phyloP scores from a whole-genome alignment of 2,329 filamentous ascomycete species.

The Arthroderma sp. region DNA sequence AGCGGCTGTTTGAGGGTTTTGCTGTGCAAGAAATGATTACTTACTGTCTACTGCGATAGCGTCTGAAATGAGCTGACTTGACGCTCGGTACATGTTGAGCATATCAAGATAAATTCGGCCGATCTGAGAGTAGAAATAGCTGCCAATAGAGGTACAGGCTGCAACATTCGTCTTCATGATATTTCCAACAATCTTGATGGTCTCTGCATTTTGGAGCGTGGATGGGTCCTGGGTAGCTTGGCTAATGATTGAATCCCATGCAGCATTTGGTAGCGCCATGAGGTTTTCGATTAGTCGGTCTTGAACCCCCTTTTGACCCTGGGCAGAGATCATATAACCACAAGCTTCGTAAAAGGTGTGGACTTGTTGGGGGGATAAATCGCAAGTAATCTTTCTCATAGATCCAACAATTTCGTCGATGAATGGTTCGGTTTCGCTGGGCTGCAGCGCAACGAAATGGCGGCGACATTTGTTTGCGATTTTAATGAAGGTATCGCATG shows the following conservation, averaged over 20 bases:
- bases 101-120: slow-evolving; percentile 96
- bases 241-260: slow-evolving; percentile 91
- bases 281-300: slow-evolving; percentile 82
- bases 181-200: slow-evolving; percentile 97
- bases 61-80: slow-evolving; percentile 91
- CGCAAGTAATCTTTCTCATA: slow-evolving; percentile 88
- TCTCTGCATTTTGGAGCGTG: slow-evolving; percentile 81
- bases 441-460: slow-evolving; percentile 92
- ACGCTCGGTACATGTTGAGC: slow-evolving; percentile 97
- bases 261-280: slow-evolving; percentile 85
- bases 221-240: slow-evolving; percentile 73
- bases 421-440: slow-evolving; percentile 87
- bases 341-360: slow-evolving; percentile 99
- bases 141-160: slow-evolving; percentile 90
- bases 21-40: background rate
- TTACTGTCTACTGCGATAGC: slow-evolving; percentile 72
- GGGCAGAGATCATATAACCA: slow-evolving; percentile 96
- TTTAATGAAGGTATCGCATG: slow-evolving; percentile 99
- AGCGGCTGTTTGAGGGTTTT: background rate
- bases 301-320: slow-evolving; percentile 88
- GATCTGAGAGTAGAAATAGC: slow-evolving; percentile 97
- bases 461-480: slow-evolving; percentile 96
- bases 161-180: slow-evolving; percentile 99
- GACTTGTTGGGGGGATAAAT: slow-evolving; percentile 90
- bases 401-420: slow-evolving; percentile 97